Base-by-base conservation (phyloP, 495 filamentous ascomycete species). In the Parmelia sp. region DNA sequence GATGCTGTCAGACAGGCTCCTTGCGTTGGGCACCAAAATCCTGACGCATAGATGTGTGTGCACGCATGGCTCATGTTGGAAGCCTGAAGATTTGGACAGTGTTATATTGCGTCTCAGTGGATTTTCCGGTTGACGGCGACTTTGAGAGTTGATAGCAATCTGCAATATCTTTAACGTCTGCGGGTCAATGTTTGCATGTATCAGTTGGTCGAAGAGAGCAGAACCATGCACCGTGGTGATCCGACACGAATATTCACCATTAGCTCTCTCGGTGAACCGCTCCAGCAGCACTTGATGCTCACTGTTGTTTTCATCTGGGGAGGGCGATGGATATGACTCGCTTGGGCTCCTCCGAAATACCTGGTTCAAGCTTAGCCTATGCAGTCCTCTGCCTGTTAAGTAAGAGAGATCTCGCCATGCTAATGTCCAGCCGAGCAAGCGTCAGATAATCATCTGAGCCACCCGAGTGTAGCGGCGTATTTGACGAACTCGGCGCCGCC, bases 371-470 rank as follows among this genome's bases (percentile, higher is more conserved):
- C 1, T 57, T 4, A 59, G 56, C 40, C 10, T 14, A 25, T 25
- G 10, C 27, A 56, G 42, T 29, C 25, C 21, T 8, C 12, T 15
- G n/a, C 3, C 27, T 37, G 25, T 19, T 35, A 31, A 25, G 12
- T 14, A 35, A 9, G 29, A n/a, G n/a, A n/a, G n/a, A n/a, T 51
- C 63, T 35, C 62, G 68, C 66, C 29, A 68, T 35, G 29, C 36
- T 49, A 10, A 70, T 53, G 27, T 71, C 69, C 27, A 68, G 44
- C 40, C 53, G 57, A 39, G 69, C 62, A 21, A 71, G 57, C 29
- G 63, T 66, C 36, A 71, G 19, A 25, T 49, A 64, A 14, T 62
- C 62, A 56, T 65, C 27, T 23, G 25, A 21, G 63, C 6, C 51
- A 21, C 23, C 49, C 19, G 44, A 23, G 23, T 23, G 23, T 21